Percentiles rank a stretch among this genome's conserved stretches.
Conservation (phyloP, 805 yeast genomes). For the Saccharomycopsis sp. region DNA sequence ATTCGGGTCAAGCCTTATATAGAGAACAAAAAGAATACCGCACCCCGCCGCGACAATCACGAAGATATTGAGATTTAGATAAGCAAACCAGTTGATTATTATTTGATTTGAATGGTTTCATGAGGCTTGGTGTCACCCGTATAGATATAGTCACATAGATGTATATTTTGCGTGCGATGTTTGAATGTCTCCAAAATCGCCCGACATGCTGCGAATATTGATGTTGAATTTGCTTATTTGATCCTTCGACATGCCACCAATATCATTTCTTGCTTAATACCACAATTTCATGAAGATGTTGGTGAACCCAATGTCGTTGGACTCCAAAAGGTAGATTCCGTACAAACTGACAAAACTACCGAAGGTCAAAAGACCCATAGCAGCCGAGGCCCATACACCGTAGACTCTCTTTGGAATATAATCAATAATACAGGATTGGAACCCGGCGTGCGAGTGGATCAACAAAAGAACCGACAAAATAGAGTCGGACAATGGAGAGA, state of each 20-base stretch:
- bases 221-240: neutral
- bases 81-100: neutral
- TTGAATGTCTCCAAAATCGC: too few species aligned
- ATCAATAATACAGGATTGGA: constrained; percentile 87
- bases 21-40: too few species aligned
- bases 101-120: neutral
- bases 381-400: constrained; percentile 66
- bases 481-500: constrained; percentile 67
- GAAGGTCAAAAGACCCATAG: constrained; percentile 57
- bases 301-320: constrained; percentile 71
- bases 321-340: constrained; percentile 79
- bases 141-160: neutral
- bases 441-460: constrained; percentile 79
- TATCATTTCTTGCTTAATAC: constrained; percentile 26
- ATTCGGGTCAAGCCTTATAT: too few species aligned
- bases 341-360: constrained; percentile 68
- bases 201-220: neutral
- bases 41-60: neutral
- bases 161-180: too few species aligned
- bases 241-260: neutral
- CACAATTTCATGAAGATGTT: constrained; percentile 60
- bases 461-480: constrained; percentile 57
- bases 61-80: neutral
- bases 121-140: neutral
- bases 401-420: constrained; percentile 84